Base-by-base conservation (phyloP, 768 basidiomycete genomes). In the Epithele typhae region DNA sequence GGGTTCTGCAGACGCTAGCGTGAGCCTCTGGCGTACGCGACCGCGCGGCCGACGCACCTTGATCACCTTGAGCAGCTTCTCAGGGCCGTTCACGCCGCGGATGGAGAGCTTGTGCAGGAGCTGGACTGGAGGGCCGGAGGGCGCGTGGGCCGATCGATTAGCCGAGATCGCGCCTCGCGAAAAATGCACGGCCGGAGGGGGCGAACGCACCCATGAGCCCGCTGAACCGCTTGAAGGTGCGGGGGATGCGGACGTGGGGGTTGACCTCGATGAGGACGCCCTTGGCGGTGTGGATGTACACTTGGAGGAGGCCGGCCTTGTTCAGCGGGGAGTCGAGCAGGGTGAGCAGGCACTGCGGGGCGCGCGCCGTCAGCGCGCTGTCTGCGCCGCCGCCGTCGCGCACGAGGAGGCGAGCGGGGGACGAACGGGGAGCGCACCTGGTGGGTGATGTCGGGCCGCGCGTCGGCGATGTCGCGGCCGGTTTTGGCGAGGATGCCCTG, bases 401-500 rank as follows among this genome's bases (percentile, higher is more conserved):
- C 7, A 30, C 27, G 27, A 7, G 7, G 27, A 30, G n/a, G n/a
- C n/a, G 14, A 30, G 27, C 27, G 27, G 27, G 14, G 27, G 27
- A 30, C 7, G 14, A 30, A 7, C 14, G 27, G 8, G 14, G 14
- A 22, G 63, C 77, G 41, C 48, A 92, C 93, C 80, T 97, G 96
- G 64, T 99, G 96, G 0, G 96, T 98, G 60, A 98, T 98, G 68
- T 98, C 96, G 2, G 96, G 96, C 54, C 96, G 74, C n/a, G 96
- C 96, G 68, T 98, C 94, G 14, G 96, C 96, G 51, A 98, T 98
- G 68, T 99, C 96, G 62, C 95, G 79, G 14, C 93, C 92, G 0
- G 92, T 96, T 68, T 96, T 98, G 4, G 96, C 95, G 52, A 99
- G 74, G 56, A 99, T 96, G 45, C 95, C 95, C 65, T 99, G 96